phyloP scores from a whole-genome alignment of 1,284 basidiomycete genomes.

The Sporisorium sorghi region DNA sequence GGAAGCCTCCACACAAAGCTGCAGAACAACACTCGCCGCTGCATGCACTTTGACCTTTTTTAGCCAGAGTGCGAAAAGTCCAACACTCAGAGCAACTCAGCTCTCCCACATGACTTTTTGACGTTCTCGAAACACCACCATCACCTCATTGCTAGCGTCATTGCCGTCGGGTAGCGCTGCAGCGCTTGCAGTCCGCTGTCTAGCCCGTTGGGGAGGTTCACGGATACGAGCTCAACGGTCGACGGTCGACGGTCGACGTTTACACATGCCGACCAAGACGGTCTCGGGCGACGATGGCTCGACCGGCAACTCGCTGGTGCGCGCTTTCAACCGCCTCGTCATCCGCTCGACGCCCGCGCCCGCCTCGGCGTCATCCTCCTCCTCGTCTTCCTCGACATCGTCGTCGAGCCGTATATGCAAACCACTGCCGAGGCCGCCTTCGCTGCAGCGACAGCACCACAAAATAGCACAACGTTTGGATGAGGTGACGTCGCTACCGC shows the following conservation, averaged over 20 bases:
- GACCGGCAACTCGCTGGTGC: background rate
- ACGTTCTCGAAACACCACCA: too few species aligned
- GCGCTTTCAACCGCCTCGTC: background rate
- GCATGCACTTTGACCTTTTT: too few species aligned
- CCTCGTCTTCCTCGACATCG: conserved; percentile 3
- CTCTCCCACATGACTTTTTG: too few species aligned
- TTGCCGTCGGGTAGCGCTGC: too few species aligned
- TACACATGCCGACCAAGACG: conserved; percentile 1
- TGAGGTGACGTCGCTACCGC: conserved; percentile 14
- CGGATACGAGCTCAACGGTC: too few species aligned
- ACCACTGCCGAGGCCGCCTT: background rate
- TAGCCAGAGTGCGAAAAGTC: too few species aligned
- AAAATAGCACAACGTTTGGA: background rate
- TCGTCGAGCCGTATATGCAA: background rate
- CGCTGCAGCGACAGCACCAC: background rate
- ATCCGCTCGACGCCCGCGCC: background rate
- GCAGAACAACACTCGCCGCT: conserved; percentile 5
- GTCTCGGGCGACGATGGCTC: background rate
- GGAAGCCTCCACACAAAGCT: conserved; percentile 22
- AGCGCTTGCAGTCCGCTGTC: too few species aligned
- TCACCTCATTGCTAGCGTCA: too few species aligned
- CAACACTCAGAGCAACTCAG: too few species aligned
- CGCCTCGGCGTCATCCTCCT: background rate
- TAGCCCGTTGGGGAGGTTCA: too few species aligned
- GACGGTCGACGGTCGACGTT: too few species aligned